Evolutionary conservation across 768 basidiomycete genomes (phyloP).

Genomic region (Kwoniella pini): DNA sequence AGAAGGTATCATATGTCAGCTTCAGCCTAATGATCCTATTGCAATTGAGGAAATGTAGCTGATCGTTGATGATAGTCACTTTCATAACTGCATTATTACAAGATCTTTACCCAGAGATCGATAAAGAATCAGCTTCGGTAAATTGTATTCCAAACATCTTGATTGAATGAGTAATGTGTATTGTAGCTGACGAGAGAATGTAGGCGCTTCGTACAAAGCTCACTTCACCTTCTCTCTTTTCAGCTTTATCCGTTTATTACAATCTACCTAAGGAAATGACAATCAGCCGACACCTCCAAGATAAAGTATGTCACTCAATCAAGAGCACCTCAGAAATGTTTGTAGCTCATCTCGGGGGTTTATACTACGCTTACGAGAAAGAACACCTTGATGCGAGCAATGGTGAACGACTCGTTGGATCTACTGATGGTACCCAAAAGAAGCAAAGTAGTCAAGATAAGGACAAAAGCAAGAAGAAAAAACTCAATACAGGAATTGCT

Average conservation of each 20-base stretch:
- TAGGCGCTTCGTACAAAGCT: background rate
- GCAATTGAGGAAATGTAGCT: background rate
- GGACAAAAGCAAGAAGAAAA: background rate
- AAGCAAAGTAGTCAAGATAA: background rate
- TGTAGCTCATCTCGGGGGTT: slow-evolving; percentile 8
- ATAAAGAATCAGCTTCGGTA: slow-evolving; percentile 1
- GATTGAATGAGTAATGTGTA: background rate
- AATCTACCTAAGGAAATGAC: background rate
- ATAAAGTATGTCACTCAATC: background rate
- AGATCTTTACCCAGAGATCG: background rate
- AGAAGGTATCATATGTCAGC: slow-evolving; percentile 10
- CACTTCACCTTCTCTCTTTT: slow-evolving; percentile 1
- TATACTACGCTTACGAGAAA: slow-evolving; percentile 1
- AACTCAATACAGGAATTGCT: background rate
- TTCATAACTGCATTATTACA: background rate
- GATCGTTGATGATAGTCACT: background rate
- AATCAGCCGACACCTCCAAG: background rate
- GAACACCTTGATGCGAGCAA: background rate
- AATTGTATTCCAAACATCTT: background rate
- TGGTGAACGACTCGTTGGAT: no score
- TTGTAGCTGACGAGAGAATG: background rate
- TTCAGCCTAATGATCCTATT: background rate
- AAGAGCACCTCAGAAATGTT: slow-evolving; percentile 11
- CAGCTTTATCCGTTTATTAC: background rate
- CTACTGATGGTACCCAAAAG: no score